Conservation (phyloP, 306 rosid species). For the Alnus rubra region DNA sequence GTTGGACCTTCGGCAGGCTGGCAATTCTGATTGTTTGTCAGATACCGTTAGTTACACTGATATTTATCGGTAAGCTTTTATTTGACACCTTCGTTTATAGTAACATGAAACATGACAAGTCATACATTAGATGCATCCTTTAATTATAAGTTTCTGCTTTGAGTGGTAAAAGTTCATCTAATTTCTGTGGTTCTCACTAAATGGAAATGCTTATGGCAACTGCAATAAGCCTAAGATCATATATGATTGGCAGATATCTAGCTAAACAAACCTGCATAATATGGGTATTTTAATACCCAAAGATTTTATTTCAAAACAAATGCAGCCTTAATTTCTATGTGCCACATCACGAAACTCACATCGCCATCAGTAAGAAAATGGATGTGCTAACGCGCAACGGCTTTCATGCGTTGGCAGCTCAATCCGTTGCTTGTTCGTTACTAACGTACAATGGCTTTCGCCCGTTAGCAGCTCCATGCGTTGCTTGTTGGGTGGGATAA, state of each 20-base stretch:
- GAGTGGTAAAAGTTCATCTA: background rate
- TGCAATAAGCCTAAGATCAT: background rate
- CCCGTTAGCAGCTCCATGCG: too few species aligned
- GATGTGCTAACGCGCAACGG: too few species aligned
- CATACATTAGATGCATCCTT: background rate
- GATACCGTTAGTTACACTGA: conserved; percentile 65
- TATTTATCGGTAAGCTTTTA: conserved; percentile 54
- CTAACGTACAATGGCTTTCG: too few species aligned
- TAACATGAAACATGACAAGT: background rate
- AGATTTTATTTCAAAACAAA: too few species aligned
- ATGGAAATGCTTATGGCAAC: background rate
- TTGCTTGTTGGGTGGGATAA: background rate
- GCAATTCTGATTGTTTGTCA: conserved; percentile 59
- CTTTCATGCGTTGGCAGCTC: too few species aligned
- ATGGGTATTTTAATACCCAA: background rate
- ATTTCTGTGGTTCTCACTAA: background rate
- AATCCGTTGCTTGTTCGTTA: too few species aligned
- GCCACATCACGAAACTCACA: too few species aligned
- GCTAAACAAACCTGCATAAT: background rate
- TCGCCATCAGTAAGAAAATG: too few species aligned
- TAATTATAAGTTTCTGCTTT: background rate
- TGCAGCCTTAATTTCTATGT: too few species aligned
- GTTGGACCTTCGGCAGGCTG: conserved; percentile 85
- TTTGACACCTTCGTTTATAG: background rate
- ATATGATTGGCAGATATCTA: background rate